phyloP scores from a whole-genome alignment of 768 basidiomycete species.

The Calocybe cyanea region DNA sequence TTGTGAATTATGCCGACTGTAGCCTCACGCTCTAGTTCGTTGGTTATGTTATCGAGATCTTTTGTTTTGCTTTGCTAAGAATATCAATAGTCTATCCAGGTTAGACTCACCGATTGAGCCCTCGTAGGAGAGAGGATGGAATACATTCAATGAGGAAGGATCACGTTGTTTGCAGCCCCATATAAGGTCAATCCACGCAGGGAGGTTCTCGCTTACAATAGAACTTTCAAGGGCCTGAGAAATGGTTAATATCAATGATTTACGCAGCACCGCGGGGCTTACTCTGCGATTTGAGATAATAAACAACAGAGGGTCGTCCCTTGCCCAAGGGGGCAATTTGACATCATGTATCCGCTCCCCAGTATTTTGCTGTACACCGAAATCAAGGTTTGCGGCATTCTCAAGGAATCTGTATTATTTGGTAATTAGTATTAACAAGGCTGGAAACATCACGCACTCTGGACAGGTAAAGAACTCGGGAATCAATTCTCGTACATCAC shows the following conservation, averaged over 20 bases:
- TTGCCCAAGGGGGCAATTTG: slow-evolving; percentile 88
- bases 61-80: neutral
- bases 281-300: slow-evolving; percentile 75
- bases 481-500: slow-evolving; percentile 91
- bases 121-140: slow-evolving; percentile 92
- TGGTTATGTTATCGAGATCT: slow-evolving; percentile 85
- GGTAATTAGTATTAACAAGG: neutral
- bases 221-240: slow-evolving; percentile 81
- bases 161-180: slow-evolving; percentile 90
- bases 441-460: slow-evolving; percentile 45
- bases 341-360: slow-evolving; percentile 86
- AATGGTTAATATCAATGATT: neutral
- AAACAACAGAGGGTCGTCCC: slow-evolving; percentile 79
- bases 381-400: slow-evolving; percentile 76
- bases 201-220: slow-evolving; percentile 78
- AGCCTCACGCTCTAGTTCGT: slow-evolving; percentile 86
- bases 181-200: slow-evolving; percentile 91
- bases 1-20: slow-evolving; percentile 96
- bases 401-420: slow-evolving; percentile 62
- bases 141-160: slow-evolving; percentile 71
- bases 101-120: slow-evolving; percentile 69
- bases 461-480: slow-evolving; percentile 86
- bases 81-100: neutral
- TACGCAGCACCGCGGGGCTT: slow-evolving; percentile 13
- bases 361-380: slow-evolving; percentile 67